Base-by-base conservation (phyloP, 805 yeast genomes). In the Metschnikowia hibisci region DNA sequence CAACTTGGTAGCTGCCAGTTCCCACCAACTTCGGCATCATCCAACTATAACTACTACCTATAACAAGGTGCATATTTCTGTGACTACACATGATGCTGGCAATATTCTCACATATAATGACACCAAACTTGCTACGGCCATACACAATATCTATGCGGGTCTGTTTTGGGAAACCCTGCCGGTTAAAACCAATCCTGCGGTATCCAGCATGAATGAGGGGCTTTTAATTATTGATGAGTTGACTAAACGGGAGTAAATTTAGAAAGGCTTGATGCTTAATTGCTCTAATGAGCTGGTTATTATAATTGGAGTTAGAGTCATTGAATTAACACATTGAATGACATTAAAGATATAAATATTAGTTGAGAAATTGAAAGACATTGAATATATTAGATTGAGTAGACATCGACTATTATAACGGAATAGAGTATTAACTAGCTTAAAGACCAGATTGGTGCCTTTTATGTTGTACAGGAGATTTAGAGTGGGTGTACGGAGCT, bases 1-100 rank as follows among this genome's bases (percentile, higher is more conserved):
- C 14, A 80, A 77, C 22, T 69, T 71, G 35, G 73, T 84, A 1
- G 74, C 87, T 1, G 60, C 76, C 62, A 62, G 79, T 40, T 73
- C 85, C 0, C 84, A 82, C 55, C 53, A 70, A 1, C 58, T 64
- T 54, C 82, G 80, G 4, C 91, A 85, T 53, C 95, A 85, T 57
- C 91, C 93, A 0, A 80, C 80, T 0, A 77, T 85, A 10, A 69
- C 67, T 0, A 84, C 84, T 3, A 73, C 80, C 0, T 85, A 84
- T 54, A 85, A 79, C 47, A 63, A 66, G 25, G 84, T 84, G 1
- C 63, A 67, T 12, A 46, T 85, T 3, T 64, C 67, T 20, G 57
- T 84, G 30, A 76, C 81, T 1, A 85, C 91, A 0, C 93, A 85
- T 54, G 93, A 85, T 56, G 64, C 71, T 0, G 69, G 64, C 1